A percentile compares a stretch with the other conserved stretches of the same genome.
Conservation (phyloP, 2,329 filamentous ascomycete species). For the Orbilia quercus region DNA sequence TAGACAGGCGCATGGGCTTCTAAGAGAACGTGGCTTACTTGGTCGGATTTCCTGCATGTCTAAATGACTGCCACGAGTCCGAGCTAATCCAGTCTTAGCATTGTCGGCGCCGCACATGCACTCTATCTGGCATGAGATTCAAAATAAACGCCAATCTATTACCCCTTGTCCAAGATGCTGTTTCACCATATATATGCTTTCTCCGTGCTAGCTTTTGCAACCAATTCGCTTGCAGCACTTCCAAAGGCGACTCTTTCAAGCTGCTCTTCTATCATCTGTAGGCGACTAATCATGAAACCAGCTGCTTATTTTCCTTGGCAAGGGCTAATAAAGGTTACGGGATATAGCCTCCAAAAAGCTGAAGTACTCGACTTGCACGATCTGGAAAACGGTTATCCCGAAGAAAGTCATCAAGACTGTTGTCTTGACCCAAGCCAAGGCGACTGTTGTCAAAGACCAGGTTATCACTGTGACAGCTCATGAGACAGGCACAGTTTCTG, state of each 20-base stretch:
- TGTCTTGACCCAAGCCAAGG: slow-evolving; percentile 11
- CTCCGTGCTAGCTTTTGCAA: slow-evolving; percentile 25
- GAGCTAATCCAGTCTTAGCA: neutral
- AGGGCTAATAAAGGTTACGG: too few relatives aligned
- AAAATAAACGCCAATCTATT: too few relatives aligned
- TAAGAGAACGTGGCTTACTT: neutral
- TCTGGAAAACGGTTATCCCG: slow-evolving; percentile 31
- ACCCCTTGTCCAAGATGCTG: slow-evolving; percentile 25
- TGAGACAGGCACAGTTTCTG: slow-evolving; percentile 27
- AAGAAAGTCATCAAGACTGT: slow-evolving; percentile 26
- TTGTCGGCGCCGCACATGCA: too few relatives aligned
- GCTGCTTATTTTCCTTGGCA: neutral
- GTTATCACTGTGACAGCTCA: slow-evolving; percentile 11
- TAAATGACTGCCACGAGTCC: neutral
- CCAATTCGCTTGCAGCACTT: slow-evolving; percentile 28
- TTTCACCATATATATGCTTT: slow-evolving; percentile 37
- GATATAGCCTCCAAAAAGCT: slow-evolving; percentile 37
- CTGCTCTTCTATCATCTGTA: slow-evolving; percentile 37
- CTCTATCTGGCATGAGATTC: too few relatives aligned
- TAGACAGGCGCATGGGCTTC: neutral
- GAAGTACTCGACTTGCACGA: slow-evolving; percentile 37
- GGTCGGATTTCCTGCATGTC: too few relatives aligned
- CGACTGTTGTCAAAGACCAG: slow-evolving; percentile 18
- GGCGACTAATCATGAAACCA: neutral
- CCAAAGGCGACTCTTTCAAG: slow-evolving; percentile 17